Conservation (phyloP, 345 rosid species). For the Mercurialis annua region DNA sequence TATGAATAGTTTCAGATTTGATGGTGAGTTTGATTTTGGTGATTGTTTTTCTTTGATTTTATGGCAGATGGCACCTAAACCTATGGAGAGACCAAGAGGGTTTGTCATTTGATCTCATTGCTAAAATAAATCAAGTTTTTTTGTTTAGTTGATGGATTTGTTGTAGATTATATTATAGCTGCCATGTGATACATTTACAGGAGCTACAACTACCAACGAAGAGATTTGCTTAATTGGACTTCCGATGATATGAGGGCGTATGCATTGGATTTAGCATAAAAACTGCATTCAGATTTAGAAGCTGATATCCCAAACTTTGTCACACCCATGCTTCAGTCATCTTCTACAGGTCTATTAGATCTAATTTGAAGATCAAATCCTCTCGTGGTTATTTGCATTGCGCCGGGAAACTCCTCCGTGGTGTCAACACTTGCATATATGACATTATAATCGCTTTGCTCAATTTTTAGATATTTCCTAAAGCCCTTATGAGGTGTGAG, state of each 20-base stretch:
- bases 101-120: conserved; percentile 6
- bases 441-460: too few species aligned
- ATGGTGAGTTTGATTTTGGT: background rate
- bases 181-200: conserved; percentile 32
- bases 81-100: conserved; percentile 49
- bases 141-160: background rate
- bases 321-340: conserved; percentile 83
- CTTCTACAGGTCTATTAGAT: too few species aligned
- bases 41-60: background rate
- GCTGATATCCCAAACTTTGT: conserved; percentile 47
- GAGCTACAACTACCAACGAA: conserved; percentile 32
- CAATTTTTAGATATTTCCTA: too few species aligned
- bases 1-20: too few species aligned
- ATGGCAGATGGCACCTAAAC: conserved; percentile 40
- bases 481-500: too few species aligned
- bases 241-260: conserved; percentile 46
- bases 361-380: too few species aligned
- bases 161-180: background rate
- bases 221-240: conserved; percentile 49
- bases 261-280: conserved; percentile 62
- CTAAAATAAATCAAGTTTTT: background rate
- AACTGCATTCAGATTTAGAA: conserved; percentile 46
- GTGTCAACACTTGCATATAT: too few species aligned
- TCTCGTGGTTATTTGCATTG: too few species aligned
- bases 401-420: too few species aligned